phyloP scores from a whole-genome alignment of 257 asterid genomes.

The Cinchona pubescens region DNA sequence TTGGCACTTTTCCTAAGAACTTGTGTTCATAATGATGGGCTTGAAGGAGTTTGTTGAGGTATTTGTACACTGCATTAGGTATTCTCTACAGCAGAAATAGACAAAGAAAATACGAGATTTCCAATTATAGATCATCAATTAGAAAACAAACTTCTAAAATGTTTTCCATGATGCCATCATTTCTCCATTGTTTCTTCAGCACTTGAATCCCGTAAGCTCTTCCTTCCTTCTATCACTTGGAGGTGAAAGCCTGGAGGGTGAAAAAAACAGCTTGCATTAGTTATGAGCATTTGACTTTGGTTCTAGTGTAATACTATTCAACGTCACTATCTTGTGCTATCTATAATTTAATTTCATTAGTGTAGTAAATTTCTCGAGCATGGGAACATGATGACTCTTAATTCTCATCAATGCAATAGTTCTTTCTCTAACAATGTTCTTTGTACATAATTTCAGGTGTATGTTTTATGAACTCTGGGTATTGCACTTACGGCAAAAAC shows the following conservation, averaged over 20 bases:
- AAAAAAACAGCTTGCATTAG: background rate
- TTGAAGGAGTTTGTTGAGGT: conserved; percentile 16
- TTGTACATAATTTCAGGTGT: background rate
- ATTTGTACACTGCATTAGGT: conserved; percentile 66
- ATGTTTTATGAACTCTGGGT: conserved; percentile 4
- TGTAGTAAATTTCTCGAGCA: background rate
- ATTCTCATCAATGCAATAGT: background rate
- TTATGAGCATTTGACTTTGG: background rate
- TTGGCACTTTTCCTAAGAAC: background rate
- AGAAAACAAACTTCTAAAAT: conserved; percentile 30
- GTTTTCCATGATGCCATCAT: conserved; percentile 15
- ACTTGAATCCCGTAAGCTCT: conserved; percentile 8
- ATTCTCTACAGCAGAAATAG: conserved; percentile 45
- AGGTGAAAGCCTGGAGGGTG: conserved; percentile 69
- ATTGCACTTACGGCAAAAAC: conserved; percentile 74
- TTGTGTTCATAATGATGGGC: background rate
- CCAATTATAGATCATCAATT: conserved; percentile 31
- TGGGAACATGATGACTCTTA: background rate
- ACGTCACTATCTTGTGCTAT: background rate
- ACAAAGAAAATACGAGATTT: conserved; percentile 36
- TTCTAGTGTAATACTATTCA: background rate
- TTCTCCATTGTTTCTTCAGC: conserved; percentile 35
- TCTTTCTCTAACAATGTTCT: background rate
- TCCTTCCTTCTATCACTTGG: conserved; percentile 51
- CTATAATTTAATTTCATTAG: background rate